phyloP scores from a whole-genome alignment of 495 filamentous ascomycete genomes.

The Tetracladium marchalianum region DNA sequence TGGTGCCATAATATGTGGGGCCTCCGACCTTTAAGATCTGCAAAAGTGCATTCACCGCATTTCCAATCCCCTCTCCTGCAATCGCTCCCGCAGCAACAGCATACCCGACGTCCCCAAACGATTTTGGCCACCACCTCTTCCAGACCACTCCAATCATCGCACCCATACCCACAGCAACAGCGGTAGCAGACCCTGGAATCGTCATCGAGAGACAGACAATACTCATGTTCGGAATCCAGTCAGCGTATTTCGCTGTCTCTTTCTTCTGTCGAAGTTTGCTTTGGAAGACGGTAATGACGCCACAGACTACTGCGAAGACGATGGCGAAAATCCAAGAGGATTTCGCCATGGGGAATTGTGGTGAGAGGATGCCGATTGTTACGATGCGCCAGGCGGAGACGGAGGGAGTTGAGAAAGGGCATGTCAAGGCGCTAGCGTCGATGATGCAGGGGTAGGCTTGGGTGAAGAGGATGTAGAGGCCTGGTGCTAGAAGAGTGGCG shows the following conservation, averaged over 20 bases:
- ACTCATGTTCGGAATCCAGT: constrained; percentile 5
- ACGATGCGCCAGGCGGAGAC: constrained; percentile 58
- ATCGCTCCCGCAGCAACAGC: constrained; percentile 58
- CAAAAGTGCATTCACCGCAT: constrained; percentile 47
- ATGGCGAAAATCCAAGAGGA: constrained; percentile 46
- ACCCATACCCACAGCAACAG: constrained; percentile 48
- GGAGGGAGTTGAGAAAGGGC: constrained; percentile 49
- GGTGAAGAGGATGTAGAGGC: constrained; percentile 54
- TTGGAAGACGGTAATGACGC: constrained; percentile 12
- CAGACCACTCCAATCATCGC: constrained; percentile 46
- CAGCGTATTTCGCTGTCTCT: too few relatives aligned
- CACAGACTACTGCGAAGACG: constrained; percentile 39
- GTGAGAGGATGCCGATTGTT: constrained; percentile 52
- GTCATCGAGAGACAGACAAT: constrained; percentile 56
- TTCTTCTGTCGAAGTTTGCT: neutral
- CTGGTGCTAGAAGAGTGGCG: constrained; percentile 51
- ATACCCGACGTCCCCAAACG: constrained; percentile 54
- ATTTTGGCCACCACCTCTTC: constrained; percentile 43
- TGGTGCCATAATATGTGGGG: constrained; percentile 32
- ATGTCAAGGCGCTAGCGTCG: constrained; percentile 29
- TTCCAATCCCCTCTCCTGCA: constrained; percentile 57
- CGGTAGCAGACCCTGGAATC: constrained; percentile 37
- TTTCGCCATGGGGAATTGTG: constrained; percentile 43
- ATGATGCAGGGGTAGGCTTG: constrained; percentile 58
- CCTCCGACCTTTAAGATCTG: constrained; percentile 43